A percentile compares a stretch with the other conserved stretches of the same genome.
phyloP scores from a whole-genome alignment of 2,329 filamentous ascomycete genomes.

The Metarhizium brunneum region DNA sequence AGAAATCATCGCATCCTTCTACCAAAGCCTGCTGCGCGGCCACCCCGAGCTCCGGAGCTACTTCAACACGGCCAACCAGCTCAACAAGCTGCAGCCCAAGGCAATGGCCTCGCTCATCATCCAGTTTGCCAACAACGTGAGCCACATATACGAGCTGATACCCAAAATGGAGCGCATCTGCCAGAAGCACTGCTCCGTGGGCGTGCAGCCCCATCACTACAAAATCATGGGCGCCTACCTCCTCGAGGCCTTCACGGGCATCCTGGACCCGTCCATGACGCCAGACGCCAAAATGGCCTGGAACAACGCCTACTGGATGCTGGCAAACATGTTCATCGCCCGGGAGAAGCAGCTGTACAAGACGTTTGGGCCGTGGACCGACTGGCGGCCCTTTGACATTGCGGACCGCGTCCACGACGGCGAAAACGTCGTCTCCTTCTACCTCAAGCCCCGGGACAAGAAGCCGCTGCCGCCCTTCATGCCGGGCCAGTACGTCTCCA shows the following conservation, averaged over 20 bases:
- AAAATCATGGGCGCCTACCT: constrained; percentile 61
- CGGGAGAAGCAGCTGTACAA: constrained; percentile 56
- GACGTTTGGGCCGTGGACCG: constrained; percentile 51
- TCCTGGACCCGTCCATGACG: constrained; percentile 58
- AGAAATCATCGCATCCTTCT: constrained; percentile 62
- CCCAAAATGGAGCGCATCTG: constrained; percentile 49
- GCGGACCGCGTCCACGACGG: constrained; percentile 55
- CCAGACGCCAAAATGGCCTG: constrained; percentile 56
- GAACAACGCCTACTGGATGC: constrained; percentile 62
- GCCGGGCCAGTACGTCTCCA: constrained; percentile 65
- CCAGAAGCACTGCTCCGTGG: constrained; percentile 65
- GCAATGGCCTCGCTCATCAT: constrained; percentile 41
- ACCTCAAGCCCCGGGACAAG: constrained; percentile 54
- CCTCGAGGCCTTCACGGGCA: constrained; percentile 54
- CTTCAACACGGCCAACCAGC: constrained; percentile 48
- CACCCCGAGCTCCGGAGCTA: constrained; percentile 59
- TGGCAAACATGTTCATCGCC: constrained; percentile 63
- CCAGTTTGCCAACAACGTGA: constrained; percentile 63
- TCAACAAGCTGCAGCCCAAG: constrained; percentile 25
- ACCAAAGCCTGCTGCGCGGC: constrained; percentile 55
- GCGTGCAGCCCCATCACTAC: constrained; percentile 61
- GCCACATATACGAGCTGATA: constrained; percentile 46
- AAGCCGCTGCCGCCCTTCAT: constrained; percentile 51
- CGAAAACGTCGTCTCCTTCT: constrained; percentile 61
- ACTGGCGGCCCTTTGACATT: constrained; percentile 60